A percentile compares a stretch with the other conserved stretches of the same genome.
phyloP scores from a whole-genome alignment of 805 yeast genomes.

The Danielozyma ontarioensis region DNA sequence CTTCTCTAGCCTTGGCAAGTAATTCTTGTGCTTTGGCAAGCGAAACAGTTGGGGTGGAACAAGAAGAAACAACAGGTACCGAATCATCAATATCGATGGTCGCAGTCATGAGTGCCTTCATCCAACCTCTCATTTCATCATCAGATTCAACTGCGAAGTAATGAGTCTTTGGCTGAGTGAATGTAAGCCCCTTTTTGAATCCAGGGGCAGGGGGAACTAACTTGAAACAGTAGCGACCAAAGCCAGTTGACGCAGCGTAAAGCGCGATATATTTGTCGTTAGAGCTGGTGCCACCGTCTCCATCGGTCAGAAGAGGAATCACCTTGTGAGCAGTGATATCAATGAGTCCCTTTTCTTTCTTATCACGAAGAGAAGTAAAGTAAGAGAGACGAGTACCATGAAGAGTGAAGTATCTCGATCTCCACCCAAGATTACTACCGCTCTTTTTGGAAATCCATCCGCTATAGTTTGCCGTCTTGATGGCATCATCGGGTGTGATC shows the following conservation, averaged over 20 bases:
- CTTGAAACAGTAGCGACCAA: slow-evolving; percentile 91
- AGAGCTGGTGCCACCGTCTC: slow-evolving; percentile 41
- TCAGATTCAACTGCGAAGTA: slow-evolving; percentile 90
- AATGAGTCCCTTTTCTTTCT: slow-evolving; percentile 83
- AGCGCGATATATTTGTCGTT: slow-evolving; percentile 83
- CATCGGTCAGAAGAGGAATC: slow-evolving; percentile 50
- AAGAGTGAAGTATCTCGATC: slow-evolving; percentile 75
- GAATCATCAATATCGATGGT: slow-evolving; percentile 94
- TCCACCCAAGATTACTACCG: slow-evolving; percentile 85
- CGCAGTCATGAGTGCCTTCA: slow-evolving; percentile 90
- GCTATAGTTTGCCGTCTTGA: slow-evolving; percentile 65
- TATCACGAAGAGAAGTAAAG: slow-evolving; percentile 72
- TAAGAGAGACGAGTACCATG: slow-evolving; percentile 93
- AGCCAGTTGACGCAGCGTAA: slow-evolving; percentile 89
- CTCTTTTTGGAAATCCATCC: slow-evolving; percentile 95
- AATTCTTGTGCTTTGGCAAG: slow-evolving; percentile 82
- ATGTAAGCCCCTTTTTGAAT: slow-evolving; percentile 87
- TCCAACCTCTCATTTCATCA: slow-evolving; percentile 93
- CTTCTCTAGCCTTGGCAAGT: slow-evolving; percentile 77
- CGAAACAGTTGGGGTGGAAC: slow-evolving; percentile 93
- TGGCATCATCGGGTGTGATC: slow-evolving; percentile 72
- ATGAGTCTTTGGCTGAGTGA: slow-evolving; percentile 93
- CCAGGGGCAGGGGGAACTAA: slow-evolving; percentile 98
- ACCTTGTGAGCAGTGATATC: slow-evolving; percentile 95
- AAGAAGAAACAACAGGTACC: slow-evolving; percentile 87